Base-by-base conservation (phyloP, 164 flowering plant species). In the Aristolochia fimbriata region DNA sequence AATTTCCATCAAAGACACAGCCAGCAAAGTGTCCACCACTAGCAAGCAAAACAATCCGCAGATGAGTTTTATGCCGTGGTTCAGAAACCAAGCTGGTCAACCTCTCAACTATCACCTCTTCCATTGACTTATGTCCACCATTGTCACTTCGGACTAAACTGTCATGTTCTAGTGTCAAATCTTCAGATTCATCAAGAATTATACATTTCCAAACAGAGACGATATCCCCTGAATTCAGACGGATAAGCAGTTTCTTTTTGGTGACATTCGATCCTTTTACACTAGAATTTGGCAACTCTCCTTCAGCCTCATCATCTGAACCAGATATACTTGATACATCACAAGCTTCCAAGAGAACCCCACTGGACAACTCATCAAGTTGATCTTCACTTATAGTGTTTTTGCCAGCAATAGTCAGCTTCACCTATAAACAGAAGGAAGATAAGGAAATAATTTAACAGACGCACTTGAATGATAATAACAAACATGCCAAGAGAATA, bases 1-100 rank as follows among this genome's bases (percentile, higher is more conserved):
- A 68, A 58, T 71, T 80, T 33, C 97, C 97, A 82, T 93, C 92
- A 73, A 93, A 88, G 25, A 88, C 99, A 67, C 96, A 86, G 12
- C 92, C 97, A 62, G 96, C 97, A 83, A 93, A 90, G 68, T 93
- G 97, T 4, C 99, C 99, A 61, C 89, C 99, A 60, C 90, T 82
- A 4, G 86, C 88, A 62, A 90, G 96, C 77, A 93, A 71, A 60
- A 90, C 82, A 69, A 83, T 67, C 76, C 97, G 78, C 68, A 87
- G 63, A 55, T 57, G 64, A 45, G 75, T 73, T 54, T 65, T 70
- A 77, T 84, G 80, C 62, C 87, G 76, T 12, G 84, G 80, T 74
- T 88, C 96, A 54, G 58, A 69, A 41, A 71, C 62, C 71, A 85
- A 65, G 58, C 11, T 12, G 59, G 68, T 79, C 71, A 93, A 67